phyloP scores from a whole-genome alignment of 345 rosid genomes.

The Moricandia moricandioides region DNA sequence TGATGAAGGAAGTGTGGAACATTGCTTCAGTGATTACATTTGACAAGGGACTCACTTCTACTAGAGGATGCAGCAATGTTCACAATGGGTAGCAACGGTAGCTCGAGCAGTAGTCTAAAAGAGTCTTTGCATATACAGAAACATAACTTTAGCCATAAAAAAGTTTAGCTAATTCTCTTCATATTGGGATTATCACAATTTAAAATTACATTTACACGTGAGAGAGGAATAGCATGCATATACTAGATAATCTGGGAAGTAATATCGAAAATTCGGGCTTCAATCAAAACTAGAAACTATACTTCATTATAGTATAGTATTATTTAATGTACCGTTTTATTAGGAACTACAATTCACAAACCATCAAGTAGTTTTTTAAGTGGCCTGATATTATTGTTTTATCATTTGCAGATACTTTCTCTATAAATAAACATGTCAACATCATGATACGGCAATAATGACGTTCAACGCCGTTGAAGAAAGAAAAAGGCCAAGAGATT shows the following conservation, averaged over 20 bases:
- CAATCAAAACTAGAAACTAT: not conserved
- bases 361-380: not conserved
- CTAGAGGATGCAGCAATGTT: conserved; percentile 56
- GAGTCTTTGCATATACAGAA: not conserved
- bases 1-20: conserved; percentile 95
- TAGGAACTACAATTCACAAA: not conserved
- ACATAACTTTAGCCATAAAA: not conserved
- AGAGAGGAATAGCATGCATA: not conserved
- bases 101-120: conserved; percentile 41
- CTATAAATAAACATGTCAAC: conserved; percentile 3
- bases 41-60: conserved; percentile 58
- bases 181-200: not conserved
- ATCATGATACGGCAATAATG: conserved; percentile 28
- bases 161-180: not conserved
- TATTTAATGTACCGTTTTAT: not conserved
- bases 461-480: conserved; percentile 31
- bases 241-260: not conserved
- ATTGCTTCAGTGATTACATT: conserved; percentile 91
- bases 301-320: not conserved
- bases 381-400: not conserved
- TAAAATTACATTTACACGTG: not conserved
- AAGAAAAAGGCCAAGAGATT: conserved; percentile 18
- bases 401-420: not conserved
- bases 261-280: not conserved
- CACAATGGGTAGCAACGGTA: conserved; percentile 52